phyloP scores from a whole-genome alignment of 495 filamentous ascomycete genomes.

The Penicillium desertorum region DNA sequence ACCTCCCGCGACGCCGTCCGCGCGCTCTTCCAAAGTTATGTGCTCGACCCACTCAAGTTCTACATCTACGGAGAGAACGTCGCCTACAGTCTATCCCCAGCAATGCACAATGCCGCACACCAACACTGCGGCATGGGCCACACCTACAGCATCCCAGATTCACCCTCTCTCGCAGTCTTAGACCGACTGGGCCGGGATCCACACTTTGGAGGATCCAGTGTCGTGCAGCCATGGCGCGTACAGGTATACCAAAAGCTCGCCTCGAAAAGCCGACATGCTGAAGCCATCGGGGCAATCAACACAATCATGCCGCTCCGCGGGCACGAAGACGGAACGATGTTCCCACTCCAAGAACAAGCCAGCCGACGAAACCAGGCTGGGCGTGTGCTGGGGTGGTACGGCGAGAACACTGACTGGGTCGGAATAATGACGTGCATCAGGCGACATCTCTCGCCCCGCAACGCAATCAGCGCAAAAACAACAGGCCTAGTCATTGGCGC shows the following conservation, averaged over 20 bases:
- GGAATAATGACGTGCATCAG: conserved; percentile 68
- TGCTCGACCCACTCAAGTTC: conserved; percentile 67
- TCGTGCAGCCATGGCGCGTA: conserved; percentile 76
- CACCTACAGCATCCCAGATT: conserved; percentile 63
- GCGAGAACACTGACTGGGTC: conserved; percentile 85
- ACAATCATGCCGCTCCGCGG: conserved; percentile 74
- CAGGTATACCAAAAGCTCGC: conserved; percentile 66
- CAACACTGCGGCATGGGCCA: conserved; percentile 71
- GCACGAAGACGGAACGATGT: conserved; percentile 58
- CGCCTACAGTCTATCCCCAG: conserved; percentile 72
- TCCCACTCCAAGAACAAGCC: conserved; percentile 61
- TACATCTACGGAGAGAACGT: conserved; percentile 74
- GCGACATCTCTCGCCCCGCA: conserved; percentile 74
- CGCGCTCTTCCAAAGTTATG: conserved; percentile 54
- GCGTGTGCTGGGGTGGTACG: conserved; percentile 65
- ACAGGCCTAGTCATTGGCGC: conserved; percentile 75
- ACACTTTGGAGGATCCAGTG: conserved; percentile 69
- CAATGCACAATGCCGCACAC: conserved; percentile 78
- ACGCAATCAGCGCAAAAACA: conserved; percentile 68
- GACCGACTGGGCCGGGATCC: conserved; percentile 61
- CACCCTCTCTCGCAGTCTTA: conserved; percentile 61
- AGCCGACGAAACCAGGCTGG: conserved; percentile 67
- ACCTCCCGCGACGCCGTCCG: conserved; percentile 59
- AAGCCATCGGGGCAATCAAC: conserved; percentile 79
- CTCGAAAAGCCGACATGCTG: conserved; percentile 70